A percentile compares a stretch with the other conserved stretches of the same genome.
Evolutionary conservation across 129 eudicot species (phyloP).

Genomic region (Flaveria trinervia): DNA sequence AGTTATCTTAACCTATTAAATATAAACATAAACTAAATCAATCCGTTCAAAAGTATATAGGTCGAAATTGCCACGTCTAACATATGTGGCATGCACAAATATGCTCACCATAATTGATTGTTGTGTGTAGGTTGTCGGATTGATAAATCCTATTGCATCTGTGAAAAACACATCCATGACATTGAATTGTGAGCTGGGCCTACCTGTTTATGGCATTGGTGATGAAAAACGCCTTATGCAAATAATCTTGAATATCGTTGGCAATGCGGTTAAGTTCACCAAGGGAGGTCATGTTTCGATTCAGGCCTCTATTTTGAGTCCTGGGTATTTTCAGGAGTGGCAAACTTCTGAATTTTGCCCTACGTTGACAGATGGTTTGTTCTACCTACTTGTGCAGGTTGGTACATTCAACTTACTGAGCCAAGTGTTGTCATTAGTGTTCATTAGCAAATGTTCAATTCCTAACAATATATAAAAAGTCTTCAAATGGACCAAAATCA

Average conservation of each 20-base stretch:
- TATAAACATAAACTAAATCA: neutral
- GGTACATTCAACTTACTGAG: neutral
- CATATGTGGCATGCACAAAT: constrained; percentile 3
- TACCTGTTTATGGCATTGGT: constrained; percentile 57
- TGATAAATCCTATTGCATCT: constrained; percentile 59
- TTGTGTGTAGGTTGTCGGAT: constrained; percentile 43
- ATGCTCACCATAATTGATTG: constrained; percentile 3
- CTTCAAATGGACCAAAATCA: neutral
- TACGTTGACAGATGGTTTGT: constrained; percentile 43
- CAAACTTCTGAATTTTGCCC: constrained; percentile 52
- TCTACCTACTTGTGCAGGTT: constrained; percentile 69
- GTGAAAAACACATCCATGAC: constrained; percentile 54
- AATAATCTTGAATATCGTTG: constrained; percentile 53
- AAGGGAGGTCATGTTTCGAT: constrained; percentile 60
- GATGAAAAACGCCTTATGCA: constrained; percentile 68
- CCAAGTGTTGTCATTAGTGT: neutral
- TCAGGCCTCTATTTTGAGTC: constrained; percentile 52
- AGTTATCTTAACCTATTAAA: neutral
- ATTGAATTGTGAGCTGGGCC: constrained; percentile 43
- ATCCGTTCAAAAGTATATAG: neutral
- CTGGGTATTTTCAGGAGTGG: constrained; percentile 55
- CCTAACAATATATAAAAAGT: neutral
- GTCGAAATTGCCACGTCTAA: neutral
- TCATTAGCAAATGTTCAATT: neutral
- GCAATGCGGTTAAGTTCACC: constrained; percentile 75